phyloP scores from a whole-genome alignment of 108 stramenopile species.

The Skeletonema marinoi region DNA sequence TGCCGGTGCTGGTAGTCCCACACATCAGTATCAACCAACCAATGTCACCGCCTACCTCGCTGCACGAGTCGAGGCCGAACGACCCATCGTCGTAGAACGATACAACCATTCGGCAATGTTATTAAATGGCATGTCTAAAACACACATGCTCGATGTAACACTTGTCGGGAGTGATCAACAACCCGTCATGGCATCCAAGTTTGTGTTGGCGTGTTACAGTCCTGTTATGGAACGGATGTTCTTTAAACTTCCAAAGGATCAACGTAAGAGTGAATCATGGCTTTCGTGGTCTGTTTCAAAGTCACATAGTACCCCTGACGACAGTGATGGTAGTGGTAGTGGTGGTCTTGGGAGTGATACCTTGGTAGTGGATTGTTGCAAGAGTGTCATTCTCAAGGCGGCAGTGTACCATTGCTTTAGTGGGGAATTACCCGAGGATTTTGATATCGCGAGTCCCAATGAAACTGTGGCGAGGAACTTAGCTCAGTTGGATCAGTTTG shows the following conservation, averaged over 20 bases:
- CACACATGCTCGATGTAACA: conserved; percentile 51
- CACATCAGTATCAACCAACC: background rate
- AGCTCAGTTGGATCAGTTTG: conserved; percentile 59
- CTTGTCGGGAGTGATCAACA: conserved; percentile 49
- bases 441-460: conserved; percentile 40
- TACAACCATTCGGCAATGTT: conserved; percentile 19
- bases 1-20: no score
- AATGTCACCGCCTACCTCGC: conserved; percentile 28
- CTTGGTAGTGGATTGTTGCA: conserved; percentile 39
- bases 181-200: conserved; percentile 46
- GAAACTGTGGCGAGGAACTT: conserved; percentile 52
- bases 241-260: conserved; percentile 33
- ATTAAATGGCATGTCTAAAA: conserved; percentile 12
- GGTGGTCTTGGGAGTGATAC: background rate
- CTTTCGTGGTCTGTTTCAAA: background rate
- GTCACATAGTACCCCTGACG: background rate
- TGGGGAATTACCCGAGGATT: conserved; percentile 49
- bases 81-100: conserved; percentile 1
- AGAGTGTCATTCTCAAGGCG: conserved; percentile 39
- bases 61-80: conserved; percentile 24
- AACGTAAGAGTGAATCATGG: conserved; percentile 12
- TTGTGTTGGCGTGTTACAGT: conserved; percentile 54
- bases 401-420: conserved; percentile 59
- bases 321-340: conserved; percentile 10
- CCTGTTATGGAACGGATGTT: conserved; percentile 55